These are phyloP conservation scores for Globisporangium megalacanthum DNA, from an alignment of 352 stramenopile species.

Conservation along the genomic window DNA sequence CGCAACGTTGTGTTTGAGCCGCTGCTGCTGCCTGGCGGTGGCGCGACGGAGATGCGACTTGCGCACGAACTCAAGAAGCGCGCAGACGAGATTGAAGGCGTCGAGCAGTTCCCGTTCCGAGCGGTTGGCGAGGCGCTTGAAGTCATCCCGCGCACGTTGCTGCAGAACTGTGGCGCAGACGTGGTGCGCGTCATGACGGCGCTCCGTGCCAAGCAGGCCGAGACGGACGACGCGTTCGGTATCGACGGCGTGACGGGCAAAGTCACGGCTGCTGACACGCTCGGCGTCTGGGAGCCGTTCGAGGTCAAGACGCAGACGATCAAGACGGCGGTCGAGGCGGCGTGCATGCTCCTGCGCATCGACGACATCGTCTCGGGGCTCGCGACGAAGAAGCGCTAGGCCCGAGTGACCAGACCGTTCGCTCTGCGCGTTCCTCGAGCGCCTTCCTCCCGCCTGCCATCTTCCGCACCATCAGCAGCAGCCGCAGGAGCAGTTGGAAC, in stretches of 20 bases:
- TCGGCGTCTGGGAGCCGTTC: conserved; percentile 99
- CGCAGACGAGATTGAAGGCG: conserved; percentile 88
- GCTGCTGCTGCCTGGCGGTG: conserved; percentile 92
- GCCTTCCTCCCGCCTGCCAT: no score
- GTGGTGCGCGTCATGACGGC: conserved; percentile 98
- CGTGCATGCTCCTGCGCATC: conserved; percentile 97
- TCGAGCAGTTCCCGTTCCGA: conserved; percentile 97
- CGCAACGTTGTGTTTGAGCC: conserved; percentile 99
- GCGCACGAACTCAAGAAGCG: conserved; percentile 93
- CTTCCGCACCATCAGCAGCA: background rate
- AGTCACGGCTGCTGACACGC: conserved; percentile 93
- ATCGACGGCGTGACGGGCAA: conserved; percentile 85
- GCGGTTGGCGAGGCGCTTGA: conserved; percentile 97
- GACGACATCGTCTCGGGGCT: conserved; percentile 99
- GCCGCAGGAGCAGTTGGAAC: background rate
- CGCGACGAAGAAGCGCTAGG: conserved; percentile 92
- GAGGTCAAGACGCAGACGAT: conserved; percentile 99
- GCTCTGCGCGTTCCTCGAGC: background rate
- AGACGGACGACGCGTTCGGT: conserved; percentile 70
- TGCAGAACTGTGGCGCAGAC: conserved; percentile 99
- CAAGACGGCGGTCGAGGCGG: conserved; percentile 99
- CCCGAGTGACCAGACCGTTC: background rate
- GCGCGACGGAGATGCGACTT: conserved; percentile 99
- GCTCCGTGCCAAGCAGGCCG: conserved; percentile 91
- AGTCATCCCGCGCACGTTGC: conserved; percentile 98